Evolutionary conservation across 139 green algal species (phyloP), one percentile per base, ranked within the genome.

Genomic region (Coelastrella sp.): DNA sequence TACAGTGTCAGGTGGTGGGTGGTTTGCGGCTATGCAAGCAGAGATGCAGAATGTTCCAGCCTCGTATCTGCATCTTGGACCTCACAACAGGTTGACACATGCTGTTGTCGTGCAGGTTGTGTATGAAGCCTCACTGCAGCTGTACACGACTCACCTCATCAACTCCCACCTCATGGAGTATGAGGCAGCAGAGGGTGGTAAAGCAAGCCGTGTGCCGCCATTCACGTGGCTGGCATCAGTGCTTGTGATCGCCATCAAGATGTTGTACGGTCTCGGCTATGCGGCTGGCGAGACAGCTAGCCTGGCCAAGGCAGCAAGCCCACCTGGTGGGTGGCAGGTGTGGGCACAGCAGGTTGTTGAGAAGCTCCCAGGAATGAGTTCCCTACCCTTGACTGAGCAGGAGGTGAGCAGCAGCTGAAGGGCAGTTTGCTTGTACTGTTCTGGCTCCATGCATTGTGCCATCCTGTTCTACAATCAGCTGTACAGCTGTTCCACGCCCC

Each of bases 211-310:
- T 19, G 7, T 19, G 24, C 8, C 68, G 0, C 87, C 87, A 6
- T 80, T 87, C 78, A 27, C 19, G 17, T 81, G 61, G 35, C 61
- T 91, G 6, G 24, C 65, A 8, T 49, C 78, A 9, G 25, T 82
- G 22, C 58, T 88, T 60, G 22, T 91, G 15, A 74, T 88, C 7
- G 24, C 88, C 0, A 27, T 84, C 35, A 91, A 91, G 58, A 24
- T 91, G 70, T 35, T 91, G 80, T 91, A 91, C 25, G 80, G 88
- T 8, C n/a, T 90, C 7, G 86, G 86, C 5, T 20, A 24, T 22
- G 72, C 70, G 17, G 60, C 74, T 56, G 74, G 25, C 24, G 20
- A 75, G 22, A 11, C 19, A 57, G 56, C 57, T 25, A 65, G 59
- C 17, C 9, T 22, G 73, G n/a, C 88, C n/a, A 87, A 85, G 61